Conservation (phyloP, 768 basidiomycete genomes). For the Rhizopogon salebrosus region DNA sequence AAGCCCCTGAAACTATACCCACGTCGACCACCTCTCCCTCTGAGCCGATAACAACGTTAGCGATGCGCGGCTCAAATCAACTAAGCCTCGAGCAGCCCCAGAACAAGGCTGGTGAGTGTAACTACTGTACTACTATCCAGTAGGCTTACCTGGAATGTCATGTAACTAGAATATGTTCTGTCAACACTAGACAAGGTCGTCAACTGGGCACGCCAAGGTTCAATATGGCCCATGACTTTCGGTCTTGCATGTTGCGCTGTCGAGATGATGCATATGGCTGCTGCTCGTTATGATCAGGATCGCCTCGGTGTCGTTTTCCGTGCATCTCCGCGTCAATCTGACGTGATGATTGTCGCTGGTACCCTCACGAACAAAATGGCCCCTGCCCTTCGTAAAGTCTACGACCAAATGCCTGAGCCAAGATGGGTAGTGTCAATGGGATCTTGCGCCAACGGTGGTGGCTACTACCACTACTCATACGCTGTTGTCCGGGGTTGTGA, state of each 20-base stretch:
- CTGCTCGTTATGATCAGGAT: conserved; percentile 97
- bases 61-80: conserved; percentile 78
- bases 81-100: conserved; percentile 80
- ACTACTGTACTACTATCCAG: not conserved
- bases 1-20: conserved; percentile 35
- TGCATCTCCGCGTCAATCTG: conserved; percentile 96
- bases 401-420: conserved; percentile 99
- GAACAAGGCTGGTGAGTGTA: conserved; percentile 76
- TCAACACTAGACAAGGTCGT: conserved; percentile 94
- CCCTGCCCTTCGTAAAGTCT: conserved; percentile 92
- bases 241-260: conserved; percentile 99
- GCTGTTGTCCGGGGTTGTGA: conserved; percentile 98
- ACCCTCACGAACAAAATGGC: conserved; percentile 99
- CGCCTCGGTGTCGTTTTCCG: conserved; percentile 96
- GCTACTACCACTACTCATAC: conserved; percentile 98
- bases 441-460: conserved; percentile 97
- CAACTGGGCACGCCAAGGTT: conserved; percentile 97
- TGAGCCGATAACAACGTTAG: conserved; percentile 65
- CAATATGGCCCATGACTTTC: conserved; percentile 99
- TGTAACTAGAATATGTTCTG: conserved; percentile 80
- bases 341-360: conserved; percentile 99
- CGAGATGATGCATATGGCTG: conserved; percentile 99
- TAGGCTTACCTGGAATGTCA: not conserved
- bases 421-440: conserved; percentile 99
- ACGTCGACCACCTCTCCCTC: conserved; percentile 38